These are phyloP conservation scores for Rhododendron williamsianum DNA, from an alignment of 148 eudicot genomes.

Conservation along the genomic window DNA sequence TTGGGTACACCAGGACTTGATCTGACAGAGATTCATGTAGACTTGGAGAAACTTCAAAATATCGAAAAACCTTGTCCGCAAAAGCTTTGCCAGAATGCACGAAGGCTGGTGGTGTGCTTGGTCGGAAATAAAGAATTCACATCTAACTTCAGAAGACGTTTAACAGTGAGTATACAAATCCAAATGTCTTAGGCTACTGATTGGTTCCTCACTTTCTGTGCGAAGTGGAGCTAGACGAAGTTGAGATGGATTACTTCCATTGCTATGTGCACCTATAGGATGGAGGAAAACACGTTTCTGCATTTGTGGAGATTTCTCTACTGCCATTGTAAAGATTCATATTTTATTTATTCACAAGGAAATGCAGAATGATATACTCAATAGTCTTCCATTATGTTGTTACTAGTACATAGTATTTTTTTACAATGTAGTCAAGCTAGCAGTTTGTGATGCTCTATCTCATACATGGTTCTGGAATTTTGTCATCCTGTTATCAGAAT, in stretches of 20 bases:
- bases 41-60: background rate
- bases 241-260: background rate
- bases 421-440: background rate
- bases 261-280: background rate
- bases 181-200: background rate
- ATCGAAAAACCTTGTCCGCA: background rate
- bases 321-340: background rate
- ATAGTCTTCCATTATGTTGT: background rate
- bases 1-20: constrained; percentile 19
- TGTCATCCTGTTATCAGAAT: background rate
- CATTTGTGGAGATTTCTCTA: background rate
- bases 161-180: background rate
- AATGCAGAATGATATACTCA: background rate
- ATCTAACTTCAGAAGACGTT: background rate
- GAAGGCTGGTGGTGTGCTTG: background rate
- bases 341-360: background rate
- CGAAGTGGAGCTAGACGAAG: background rate
- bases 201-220: background rate
- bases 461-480: background rate
- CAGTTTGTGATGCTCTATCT: background rate
- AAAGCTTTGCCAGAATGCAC: background rate
- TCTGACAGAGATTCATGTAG: background rate
- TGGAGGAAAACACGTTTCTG: background rate
- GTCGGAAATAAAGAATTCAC: background rate
- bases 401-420: background rate